These are phyloP conservation scores for Trichoderma sp. DNA, from an alignment of 2,329 filamentous ascomycete genomes.

Conservation along the genomic window DNA sequence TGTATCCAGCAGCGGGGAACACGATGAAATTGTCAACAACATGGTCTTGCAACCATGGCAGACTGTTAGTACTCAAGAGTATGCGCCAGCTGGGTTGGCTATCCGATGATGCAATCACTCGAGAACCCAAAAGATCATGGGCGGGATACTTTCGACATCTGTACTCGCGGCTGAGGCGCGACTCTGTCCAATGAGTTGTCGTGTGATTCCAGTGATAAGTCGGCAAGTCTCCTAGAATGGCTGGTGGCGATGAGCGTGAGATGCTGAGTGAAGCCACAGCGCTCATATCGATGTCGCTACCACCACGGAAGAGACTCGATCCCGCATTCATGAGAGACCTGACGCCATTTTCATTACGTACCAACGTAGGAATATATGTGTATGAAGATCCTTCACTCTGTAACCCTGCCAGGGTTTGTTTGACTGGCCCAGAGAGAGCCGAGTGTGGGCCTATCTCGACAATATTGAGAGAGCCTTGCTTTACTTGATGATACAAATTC, in stretches of 20 bases:
- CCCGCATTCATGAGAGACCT: neutral
- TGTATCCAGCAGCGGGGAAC: conserved; percentile 53
- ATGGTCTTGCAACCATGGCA: conserved; percentile 45
- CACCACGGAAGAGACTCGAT: neutral
- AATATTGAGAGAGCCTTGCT: neutral
- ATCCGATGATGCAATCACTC: neutral
- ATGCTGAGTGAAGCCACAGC: neutral
- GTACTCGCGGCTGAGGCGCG: neutral
- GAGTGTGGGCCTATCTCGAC: conserved; percentile 13
- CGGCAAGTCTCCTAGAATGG: neutral
- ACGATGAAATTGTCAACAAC: conserved; percentile 33
- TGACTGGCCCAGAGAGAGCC: neutral
- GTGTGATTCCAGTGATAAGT: neutral
- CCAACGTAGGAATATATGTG: neutral
- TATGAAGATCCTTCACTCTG: neutral
- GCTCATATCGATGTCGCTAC: neutral
- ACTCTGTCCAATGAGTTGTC: conserved; percentile 28
- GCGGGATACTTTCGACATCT: neutral
- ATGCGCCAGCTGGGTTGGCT: neutral
- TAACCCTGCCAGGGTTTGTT: neutral
- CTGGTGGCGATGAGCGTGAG: conserved; percentile 20
- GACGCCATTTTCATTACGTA: neutral
- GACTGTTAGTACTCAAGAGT: conserved; percentile 24
- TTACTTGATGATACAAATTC: neutral
- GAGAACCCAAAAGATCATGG: neutral